Percentiles rank a stretch among this genome's conserved stretches.
Evolutionary conservation across 306 rosid species (phyloP).

Genomic region (barrel medic (Medicago truncatula)): DNA sequence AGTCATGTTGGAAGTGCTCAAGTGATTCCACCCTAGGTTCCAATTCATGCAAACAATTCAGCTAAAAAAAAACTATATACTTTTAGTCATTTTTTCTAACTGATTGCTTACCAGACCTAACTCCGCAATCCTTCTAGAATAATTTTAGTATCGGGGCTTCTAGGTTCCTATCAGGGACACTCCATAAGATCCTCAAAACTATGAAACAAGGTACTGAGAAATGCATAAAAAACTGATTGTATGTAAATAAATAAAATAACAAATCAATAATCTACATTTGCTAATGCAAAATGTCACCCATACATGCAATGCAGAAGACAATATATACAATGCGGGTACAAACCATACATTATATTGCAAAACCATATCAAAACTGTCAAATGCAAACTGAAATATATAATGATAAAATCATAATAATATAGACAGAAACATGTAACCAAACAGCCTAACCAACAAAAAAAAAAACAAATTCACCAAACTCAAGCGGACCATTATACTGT

Average conservation of each 20-base stretch:
- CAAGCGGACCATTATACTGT: slow-evolving; percentile 45
- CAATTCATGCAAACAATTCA: not conserved
- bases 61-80: not conserved
- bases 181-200: not conserved
- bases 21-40: not conserved
- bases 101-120: not conserved
- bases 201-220: not conserved
- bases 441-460: slow-evolving; percentile 49
- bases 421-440: slow-evolving; percentile 58
- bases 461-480: slow-evolving; percentile 52
- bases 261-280: slow-evolving; percentile 48
- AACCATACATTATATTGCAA: slow-evolving; percentile 48
- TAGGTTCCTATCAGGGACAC: not conserved
- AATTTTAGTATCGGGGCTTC: not conserved
- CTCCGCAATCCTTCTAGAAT: not conserved
- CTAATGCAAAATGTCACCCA: slow-evolving; percentile 49
- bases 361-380: slow-evolving; percentile 57
- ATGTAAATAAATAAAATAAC: not conserved
- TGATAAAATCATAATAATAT: slow-evolving; percentile 6
- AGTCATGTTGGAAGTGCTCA: not conserved
- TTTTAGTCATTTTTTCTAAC: not conserved
- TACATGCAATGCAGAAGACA: slow-evolving; percentile 44
- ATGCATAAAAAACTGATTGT: not conserved
- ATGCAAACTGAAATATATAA: slow-evolving; percentile 48
- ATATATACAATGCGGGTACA: slow-evolving; percentile 50